phyloP scores from a whole-genome alignment of 2,329 filamentous ascomycete genomes.

The Colletotrichum musae region DNA sequence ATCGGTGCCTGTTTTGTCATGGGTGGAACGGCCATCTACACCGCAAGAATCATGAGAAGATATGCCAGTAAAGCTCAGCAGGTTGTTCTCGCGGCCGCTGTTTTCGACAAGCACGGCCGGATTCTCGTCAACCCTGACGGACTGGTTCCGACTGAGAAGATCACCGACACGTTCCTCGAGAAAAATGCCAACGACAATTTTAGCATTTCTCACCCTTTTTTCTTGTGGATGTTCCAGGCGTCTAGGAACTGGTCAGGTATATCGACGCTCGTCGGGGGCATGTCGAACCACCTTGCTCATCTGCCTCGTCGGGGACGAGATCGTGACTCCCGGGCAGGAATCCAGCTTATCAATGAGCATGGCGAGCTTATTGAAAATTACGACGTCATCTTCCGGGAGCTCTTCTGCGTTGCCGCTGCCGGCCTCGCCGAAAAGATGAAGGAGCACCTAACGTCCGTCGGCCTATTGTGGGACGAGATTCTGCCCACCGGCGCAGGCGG shows the following conservation, averaged over 20 bases:
- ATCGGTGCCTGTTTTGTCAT: slow-evolving; percentile 74
- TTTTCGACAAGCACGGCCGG: slow-evolving; percentile 77
- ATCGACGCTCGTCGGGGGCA: slow-evolving; percentile 76
- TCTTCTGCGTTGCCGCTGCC: slow-evolving; percentile 85
- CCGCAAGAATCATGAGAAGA: slow-evolving; percentile 65
- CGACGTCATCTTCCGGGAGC: slow-evolving; percentile 82
- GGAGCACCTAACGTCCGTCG: slow-evolving; percentile 73
- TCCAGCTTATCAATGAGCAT: slow-evolving; percentile 65
- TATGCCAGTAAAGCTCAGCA: slow-evolving; percentile 74
- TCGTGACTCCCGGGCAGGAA: slow-evolving; percentile 54
- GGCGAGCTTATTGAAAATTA: slow-evolving; percentile 77
- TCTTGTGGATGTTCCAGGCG: slow-evolving; percentile 89
- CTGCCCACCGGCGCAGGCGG: slow-evolving; percentile 71
- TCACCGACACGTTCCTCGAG: slow-evolving; percentile 83
- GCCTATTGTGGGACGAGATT: slow-evolving; percentile 83
- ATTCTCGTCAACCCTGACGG: slow-evolving; percentile 80
- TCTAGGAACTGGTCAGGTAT: slow-evolving; percentile 83
- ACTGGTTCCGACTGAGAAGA: slow-evolving; percentile 78
- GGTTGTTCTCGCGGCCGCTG: slow-evolving; percentile 71
- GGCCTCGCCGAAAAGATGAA: slow-evolving; percentile 79
- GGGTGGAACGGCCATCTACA: slow-evolving; percentile 67
- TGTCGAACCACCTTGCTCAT: slow-evolving; percentile 78
- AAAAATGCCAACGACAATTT: slow-evolving; percentile 79
- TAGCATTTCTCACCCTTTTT: slow-evolving; percentile 81
- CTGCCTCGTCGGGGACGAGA: slow-evolving; percentile 58